A percentile compares a stretch with the other conserved stretches of the same genome.
phyloP scores from a whole-genome alignment of 768 basidiomycete genomes.

The Epithele typhae region DNA sequence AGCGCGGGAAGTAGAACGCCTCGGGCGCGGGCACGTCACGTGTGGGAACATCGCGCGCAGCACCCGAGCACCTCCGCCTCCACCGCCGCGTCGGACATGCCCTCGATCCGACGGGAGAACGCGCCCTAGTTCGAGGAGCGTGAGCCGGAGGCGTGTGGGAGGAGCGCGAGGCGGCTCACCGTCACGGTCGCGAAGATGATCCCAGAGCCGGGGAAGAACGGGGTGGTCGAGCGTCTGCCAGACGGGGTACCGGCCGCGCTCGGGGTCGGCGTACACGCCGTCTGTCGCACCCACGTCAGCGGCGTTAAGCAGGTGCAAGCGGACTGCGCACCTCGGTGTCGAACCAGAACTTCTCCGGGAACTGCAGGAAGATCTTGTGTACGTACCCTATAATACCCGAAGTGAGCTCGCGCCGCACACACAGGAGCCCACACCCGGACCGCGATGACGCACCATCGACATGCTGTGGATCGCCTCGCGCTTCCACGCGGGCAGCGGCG shows the following conservation, averaged over 20 bases:
- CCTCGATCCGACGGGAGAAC: slow-evolving; percentile 55
- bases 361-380: slow-evolving; percentile 69
- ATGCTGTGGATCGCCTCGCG: slow-evolving; percentile 58
- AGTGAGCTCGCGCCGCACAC: too few relatives aligned
- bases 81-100: slow-evolving; percentile 41
- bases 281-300: slow-evolving; percentile 33
- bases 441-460: slow-evolving; percentile 41
- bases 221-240: slow-evolving; percentile 64
- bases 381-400: slow-evolving; percentile 47
- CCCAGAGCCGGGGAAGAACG: slow-evolving; percentile 57
- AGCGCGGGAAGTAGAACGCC: slow-evolving; percentile 52
- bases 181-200: slow-evolving; percentile 52
- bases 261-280: slow-evolving; percentile 55
- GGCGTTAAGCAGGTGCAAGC: too few relatives aligned
- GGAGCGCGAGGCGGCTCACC: slow-evolving; percentile 17
- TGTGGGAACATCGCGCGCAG: slow-evolving; percentile 56
- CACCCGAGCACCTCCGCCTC: slow-evolving; percentile 52
- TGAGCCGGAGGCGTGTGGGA: background rate
- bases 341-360: slow-evolving; percentile 58
- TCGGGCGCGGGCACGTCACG: slow-evolving; percentile 49
- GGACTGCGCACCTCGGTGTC: slow-evolving; percentile 33
- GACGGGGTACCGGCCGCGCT: slow-evolving; percentile 60
- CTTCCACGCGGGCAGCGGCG: slow-evolving; percentile 54
- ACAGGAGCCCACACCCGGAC: too few relatives aligned
- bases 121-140: slow-evolving; percentile 42